A percentile compares a stretch with the other conserved stretches of the same genome.
Conservation (phyloP, 2,329 filamentous ascomycete species). For the Exophiala phaeomuriformis region DNA sequence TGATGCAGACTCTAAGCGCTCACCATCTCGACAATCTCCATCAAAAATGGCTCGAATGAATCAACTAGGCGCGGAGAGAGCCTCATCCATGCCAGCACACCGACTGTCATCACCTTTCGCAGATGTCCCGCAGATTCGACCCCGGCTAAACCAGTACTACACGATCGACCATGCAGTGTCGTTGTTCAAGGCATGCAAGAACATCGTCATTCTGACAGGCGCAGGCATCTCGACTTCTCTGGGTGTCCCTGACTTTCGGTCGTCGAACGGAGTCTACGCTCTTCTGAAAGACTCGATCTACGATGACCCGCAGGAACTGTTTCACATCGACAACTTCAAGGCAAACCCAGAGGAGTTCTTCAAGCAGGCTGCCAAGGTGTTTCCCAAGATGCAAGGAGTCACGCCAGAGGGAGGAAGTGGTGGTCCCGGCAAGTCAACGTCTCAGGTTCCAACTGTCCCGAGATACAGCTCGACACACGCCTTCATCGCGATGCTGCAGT, state of each 20-base stretch:
- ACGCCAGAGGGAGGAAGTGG: slow-evolving; percentile 6
- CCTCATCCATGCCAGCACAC: slow-evolving; percentile 16
- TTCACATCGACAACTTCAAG: slow-evolving; percentile 80
- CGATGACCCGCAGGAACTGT: slow-evolving; percentile 86
- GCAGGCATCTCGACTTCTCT: slow-evolving; percentile 95
- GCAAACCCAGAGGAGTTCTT: slow-evolving; percentile 88
- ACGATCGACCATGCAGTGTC: slow-evolving; percentile 77
- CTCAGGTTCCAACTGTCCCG: slow-evolving; percentile 35
- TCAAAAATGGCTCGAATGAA: slow-evolving; percentile 15
- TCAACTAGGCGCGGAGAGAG: slow-evolving; percentile 13
- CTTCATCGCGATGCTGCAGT: slow-evolving; percentile 83
- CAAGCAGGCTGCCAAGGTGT: slow-evolving; percentile 58
- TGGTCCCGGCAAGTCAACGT: neutral
- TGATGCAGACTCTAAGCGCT: slow-evolving; percentile 11
- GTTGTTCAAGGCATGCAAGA: slow-evolving; percentile 64
- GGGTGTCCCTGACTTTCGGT: slow-evolving; percentile 94
- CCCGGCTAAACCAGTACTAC: slow-evolving; percentile 56
- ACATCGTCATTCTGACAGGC: slow-evolving; percentile 89
- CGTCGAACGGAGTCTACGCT: slow-evolving; percentile 59
- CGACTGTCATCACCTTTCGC: slow-evolving; percentile 15
- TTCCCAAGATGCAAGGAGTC: slow-evolving; percentile 50
- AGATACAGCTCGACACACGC: slow-evolving; percentile 86
- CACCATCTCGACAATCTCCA: slow-evolving; percentile 13
- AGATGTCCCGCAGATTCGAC: slow-evolving; percentile 15
- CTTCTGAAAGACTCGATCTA: slow-evolving; percentile 63